Base-by-base conservation (phyloP, 805 yeast genomes). In the Lachancea nothofagi region DNA sequence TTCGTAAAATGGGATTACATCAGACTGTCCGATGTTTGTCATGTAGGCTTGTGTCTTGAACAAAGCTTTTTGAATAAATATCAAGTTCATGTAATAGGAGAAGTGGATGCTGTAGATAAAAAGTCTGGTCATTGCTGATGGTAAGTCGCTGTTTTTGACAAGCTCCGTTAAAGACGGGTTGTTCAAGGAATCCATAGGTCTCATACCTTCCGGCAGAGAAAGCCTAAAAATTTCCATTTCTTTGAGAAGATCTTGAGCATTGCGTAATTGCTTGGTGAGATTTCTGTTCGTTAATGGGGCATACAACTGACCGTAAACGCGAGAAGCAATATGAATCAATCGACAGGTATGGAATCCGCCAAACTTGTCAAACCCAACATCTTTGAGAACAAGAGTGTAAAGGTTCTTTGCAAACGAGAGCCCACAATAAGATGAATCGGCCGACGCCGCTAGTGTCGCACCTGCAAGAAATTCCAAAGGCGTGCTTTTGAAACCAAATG, bases 261-360 rank as follows among this genome's bases (percentile, higher is more conserved):
- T 38, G 18, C 29, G 17, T n/a, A 31, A n/a, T 12, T 38, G 41
- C 32, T 31, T 32, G 5, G 19, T 15, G 9, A 27, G 20, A 13
- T 32, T 26, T 3, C 7, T 27, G 6, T 25, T 30, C 10, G 36
- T 25, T n/a, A 36, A 31, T 10, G 32, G 30, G 5, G 41, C 31
- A 20, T 38, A 38, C 21, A 38, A 32, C 10, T 38, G 19, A n/a
- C 22, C 32, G 31, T 38, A 38, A 9, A 32, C 22, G 25, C 36
- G n/a, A n/a, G 36, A 24, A 20, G 36, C 19, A 5, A 38, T 32
- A 15, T 20, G 15, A 13, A 18, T n/a, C 13, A 29, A 9, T 14
- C 32, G 17, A 14, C 24, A 23, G 14, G 25, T 19, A 27, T 31
- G 22, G 13, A 14, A 32, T 18, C 36, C 41, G 9, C 24, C 31